Evolutionary conservation across 2,329 filamentous ascomycete genomes (phyloP).

Genomic region (Diaporthe ampelina): DNA sequence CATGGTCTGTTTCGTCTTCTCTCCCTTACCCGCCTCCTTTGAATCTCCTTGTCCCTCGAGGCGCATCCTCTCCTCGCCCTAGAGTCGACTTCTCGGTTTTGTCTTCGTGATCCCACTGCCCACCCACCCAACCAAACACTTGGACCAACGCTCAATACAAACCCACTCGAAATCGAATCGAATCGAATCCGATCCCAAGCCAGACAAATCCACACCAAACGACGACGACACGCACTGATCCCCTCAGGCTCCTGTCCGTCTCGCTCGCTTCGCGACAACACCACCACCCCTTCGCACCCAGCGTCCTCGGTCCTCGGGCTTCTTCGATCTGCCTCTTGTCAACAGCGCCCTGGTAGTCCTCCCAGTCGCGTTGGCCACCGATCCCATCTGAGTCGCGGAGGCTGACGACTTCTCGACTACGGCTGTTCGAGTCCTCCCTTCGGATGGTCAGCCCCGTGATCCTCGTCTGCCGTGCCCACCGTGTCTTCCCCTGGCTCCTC

Average conservation of each 20-base stretch:
- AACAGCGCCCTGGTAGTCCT: not conserved
- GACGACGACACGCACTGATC: not conserved
- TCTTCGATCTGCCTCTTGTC: conserved; percentile 24
- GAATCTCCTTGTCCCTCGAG: conserved; percentile 49
- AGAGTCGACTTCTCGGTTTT: conserved; percentile 46
- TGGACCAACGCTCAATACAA: conserved; percentile 32
- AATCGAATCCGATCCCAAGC: conserved; percentile 21
- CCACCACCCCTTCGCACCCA: not conserved
- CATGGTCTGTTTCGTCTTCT: conserved; percentile 37
- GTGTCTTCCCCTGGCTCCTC: conserved; percentile 39
- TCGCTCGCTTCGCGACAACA: conserved; percentile 27
- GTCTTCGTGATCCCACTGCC: conserved; percentile 42
- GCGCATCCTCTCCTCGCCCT: conserved; percentile 46
- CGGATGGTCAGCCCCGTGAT: conserved; percentile 36
- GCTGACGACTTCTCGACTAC: conserved; percentile 15
- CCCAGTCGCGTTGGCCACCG: conserved; percentile 34
- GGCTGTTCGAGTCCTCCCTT: conserved; percentile 23
- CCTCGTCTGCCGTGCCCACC: conserved; percentile 37
- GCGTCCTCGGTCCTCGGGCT: conserved; percentile 7
- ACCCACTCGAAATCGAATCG: conserved; percentile 24
- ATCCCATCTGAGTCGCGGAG: conserved; percentile 12
- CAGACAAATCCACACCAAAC: not conserved
- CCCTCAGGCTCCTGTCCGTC: conserved; percentile 7
- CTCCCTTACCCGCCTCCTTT: conserved; percentile 45
- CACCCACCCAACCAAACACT: conserved; percentile 41